A percentile compares a stretch with the other conserved stretches of the same genome.
Evolutionary conservation across 2,329 filamentous ascomycete genomes (phyloP).

Genomic region (Beauveria asiatica): DNA sequence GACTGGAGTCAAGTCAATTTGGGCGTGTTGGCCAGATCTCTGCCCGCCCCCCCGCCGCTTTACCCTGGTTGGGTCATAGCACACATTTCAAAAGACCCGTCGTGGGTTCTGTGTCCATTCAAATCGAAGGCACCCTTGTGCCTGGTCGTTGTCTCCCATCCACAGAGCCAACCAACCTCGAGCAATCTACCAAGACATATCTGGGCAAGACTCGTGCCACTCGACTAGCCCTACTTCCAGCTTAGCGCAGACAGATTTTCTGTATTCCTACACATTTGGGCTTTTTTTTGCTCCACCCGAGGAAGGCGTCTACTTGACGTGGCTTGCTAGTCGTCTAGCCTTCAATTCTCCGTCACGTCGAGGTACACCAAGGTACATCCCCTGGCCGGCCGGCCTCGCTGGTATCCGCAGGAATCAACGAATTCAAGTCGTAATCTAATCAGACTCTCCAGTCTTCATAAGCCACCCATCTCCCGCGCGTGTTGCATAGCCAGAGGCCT

Average conservation of each 20-base stretch:
- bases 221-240: background rate
- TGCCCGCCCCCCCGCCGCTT: background rate
- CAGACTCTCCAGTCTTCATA: background rate
- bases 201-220: background rate
- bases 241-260: background rate
- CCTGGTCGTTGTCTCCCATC: background rate
- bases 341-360: background rate
- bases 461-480: background rate
- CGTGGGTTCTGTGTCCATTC: background rate
- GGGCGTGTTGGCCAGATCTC: constrained; percentile 1
- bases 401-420: background rate
- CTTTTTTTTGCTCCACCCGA: background rate
- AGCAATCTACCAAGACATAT: background rate
- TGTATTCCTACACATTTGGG: background rate
- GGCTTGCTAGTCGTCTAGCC: background rate
- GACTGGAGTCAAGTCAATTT: background rate
- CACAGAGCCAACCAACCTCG: background rate
- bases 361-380: background rate
- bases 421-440: background rate
- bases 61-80: background rate
- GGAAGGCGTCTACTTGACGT: background rate
- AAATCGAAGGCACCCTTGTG: background rate
- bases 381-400: background rate
- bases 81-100: background rate
- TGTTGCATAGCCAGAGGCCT: background rate